Base-by-base conservation (phyloP, 805 yeast genomes). In the Ogataea henricii region DNA sequence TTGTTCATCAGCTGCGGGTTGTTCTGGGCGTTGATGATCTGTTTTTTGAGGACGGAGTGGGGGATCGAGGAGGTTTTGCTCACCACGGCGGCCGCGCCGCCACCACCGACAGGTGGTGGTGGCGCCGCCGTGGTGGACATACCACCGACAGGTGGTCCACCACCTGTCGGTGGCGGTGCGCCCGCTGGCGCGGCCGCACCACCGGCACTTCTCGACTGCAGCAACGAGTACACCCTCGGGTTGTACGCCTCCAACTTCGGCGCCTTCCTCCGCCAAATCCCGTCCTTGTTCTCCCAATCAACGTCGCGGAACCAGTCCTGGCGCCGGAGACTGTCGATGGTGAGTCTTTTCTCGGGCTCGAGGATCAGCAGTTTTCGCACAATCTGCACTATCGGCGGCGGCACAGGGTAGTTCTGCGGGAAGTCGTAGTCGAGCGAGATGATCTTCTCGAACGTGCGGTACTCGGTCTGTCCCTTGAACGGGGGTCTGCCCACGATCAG, bases 401-500 rank as follows among this genome's bases (percentile, higher is more conserved):
- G 83, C 51, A 83, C 55, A 71, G 82, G 72, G 67, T 83, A 78
- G 62, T 78, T 73, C 18, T 53, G 54, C 4, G 87, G 87, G 70
- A 86, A 89, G 16, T 78, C 67, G 63, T 85, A 94, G 47, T 89
- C 87, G 27, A 86, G 72, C 38, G 78, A 78, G 41, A 91, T 88
- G 59, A 94, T 94, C 61, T 87, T 86, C 62, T 90, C 96, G 69
- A 90, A 90, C 0, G 96, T 90, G 48, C 83, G 78, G 63, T 87
- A 83, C 67, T 90, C 97, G 17, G 89, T 88, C 17, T 77, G 70
- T 0, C 96, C 97, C 64, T 90, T 87, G 65, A 90, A 90, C 0
- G 97, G 97, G 2, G 97, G 97, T 20, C 72, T 69, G 0, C 97
- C 97, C 38, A 85, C 82, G 44, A 88, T 77, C 60, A 91, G 77